Base-by-base conservation (phyloP, 345 rosid species). In the Euclidium syriacum region DNA sequence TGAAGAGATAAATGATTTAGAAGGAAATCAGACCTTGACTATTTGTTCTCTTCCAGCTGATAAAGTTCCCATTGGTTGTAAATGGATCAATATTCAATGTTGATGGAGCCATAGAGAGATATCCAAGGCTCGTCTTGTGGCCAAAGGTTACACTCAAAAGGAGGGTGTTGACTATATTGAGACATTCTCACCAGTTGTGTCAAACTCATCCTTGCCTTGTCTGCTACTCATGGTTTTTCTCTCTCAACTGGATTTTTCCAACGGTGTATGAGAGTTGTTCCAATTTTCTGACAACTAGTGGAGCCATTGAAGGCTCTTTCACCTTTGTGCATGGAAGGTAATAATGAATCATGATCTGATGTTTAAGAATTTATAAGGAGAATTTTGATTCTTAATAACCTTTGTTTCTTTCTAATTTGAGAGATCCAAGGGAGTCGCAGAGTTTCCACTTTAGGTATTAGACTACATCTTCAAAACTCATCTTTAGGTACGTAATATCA, bases 271-370 rank as follows among this genome's bases (percentile, higher is more conserved):
- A 81, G 70, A 86, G 98, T 62, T 78, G 80, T 70, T 5, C 83
- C 0, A 19, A 39, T 15, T 76, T 80, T 18, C 61, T 67, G 7
- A 34, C 78, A 60, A 12, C 77, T 38, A 43, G 19, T 63, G 94
- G 92, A 33, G 85, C 88, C 5, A 17, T 87, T 66, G 83, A 83
- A 68, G 96, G 96, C 11, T 77, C 82, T 71, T 92, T 87, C 77
- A 82, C 89, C 34, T 92, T 92, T 82, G 83, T 89, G n/a, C 96
- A 95, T 39, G 86, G 90, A 77, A 92, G 96, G 91, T 89, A n/a
- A n/a, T n/a, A n/a, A 84, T 15, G 50, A 26, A 10, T 51, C 66
- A n/a, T 3, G 24, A 41, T 23, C 44, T 14, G 46, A 12, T 50
- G 20, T 32, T 56, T 30, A 40, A 15, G n/a, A 42, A 33, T 22